Evolutionary conservation across 306 rosid species (phyloP).

Genomic region (Senna siamea): DNA sequence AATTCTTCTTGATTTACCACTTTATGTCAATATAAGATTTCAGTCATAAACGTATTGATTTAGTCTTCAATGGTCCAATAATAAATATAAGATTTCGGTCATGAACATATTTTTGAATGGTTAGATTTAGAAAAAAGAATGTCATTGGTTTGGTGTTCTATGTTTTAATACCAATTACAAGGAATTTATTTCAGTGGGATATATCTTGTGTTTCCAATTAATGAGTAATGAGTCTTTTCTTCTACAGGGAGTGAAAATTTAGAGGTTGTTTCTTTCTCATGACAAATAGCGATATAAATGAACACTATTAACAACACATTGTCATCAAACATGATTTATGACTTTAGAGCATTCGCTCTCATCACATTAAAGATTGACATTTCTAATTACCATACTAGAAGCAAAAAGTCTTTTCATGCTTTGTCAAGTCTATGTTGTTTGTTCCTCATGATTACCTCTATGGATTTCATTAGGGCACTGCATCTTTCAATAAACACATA

Average conservation of each 20-base stretch:
- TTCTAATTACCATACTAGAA: conserved; percentile 6
- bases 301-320: background rate
- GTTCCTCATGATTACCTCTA: background rate
- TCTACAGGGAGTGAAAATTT: background rate
- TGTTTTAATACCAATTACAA: background rate
- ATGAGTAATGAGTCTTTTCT: background rate
- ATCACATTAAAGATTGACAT: background rate
- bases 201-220: background rate
- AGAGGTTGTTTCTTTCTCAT: background rate
- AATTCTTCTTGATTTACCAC: no score
- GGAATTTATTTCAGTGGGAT: background rate
- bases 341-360: background rate
- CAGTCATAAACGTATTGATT: background rate
- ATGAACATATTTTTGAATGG: background rate
- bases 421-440: conserved; percentile 2
- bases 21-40: no score
- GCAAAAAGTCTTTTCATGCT: conserved; percentile 3
- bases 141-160: background rate
- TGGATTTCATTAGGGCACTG: background rate
- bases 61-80: background rate
- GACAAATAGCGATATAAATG: background rate
- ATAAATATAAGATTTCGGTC: no score
- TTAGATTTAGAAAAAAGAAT: background rate
- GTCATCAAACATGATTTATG: background rate
- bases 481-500: background rate